Conservation (phyloP, 306 rosid species). For the Datisca glomerata region DNA sequence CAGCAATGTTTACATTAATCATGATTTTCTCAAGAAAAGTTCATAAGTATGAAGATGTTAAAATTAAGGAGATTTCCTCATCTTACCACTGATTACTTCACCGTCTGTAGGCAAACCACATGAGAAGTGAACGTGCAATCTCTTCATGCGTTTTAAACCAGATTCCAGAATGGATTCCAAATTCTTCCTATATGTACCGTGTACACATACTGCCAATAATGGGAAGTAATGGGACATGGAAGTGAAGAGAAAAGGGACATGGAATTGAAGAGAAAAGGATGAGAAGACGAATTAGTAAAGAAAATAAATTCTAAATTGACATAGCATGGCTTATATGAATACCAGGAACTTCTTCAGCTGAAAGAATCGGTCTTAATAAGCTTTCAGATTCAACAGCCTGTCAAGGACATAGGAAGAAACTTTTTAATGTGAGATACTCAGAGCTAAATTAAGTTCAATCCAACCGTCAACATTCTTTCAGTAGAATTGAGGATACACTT, state of each 20-base stretch:
- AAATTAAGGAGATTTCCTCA: neutral
- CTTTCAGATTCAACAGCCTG: slow-evolving; percentile 84
- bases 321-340: neutral
- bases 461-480: no score
- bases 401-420: slow-evolving; percentile 13
- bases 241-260: neutral
- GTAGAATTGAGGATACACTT: no score
- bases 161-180: slow-evolving; percentile 65
- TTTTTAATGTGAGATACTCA: neutral
- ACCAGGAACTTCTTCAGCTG: slow-evolving; percentile 79
- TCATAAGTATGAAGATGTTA: no score
- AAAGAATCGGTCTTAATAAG: slow-evolving; percentile 58
- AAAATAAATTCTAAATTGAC: neutral
- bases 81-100: slow-evolving; percentile 81
- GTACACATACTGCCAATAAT: slow-evolving; percentile 67
- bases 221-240: no score
- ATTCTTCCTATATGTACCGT: slow-evolving; percentile 72
- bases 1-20: no score
- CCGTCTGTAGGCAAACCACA: slow-evolving; percentile 83
- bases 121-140: slow-evolving; percentile 91
- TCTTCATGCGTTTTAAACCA: slow-evolving; percentile 77
- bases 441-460: no score
- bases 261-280: neutral
- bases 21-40: no score
- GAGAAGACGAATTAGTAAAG: neutral